Percentiles rank a stretch among this genome's conserved stretches.
Evolutionary conservation across 1,284 basidiomycete species (phyloP).

Genomic region (Moniliophthora roreri): DNA sequence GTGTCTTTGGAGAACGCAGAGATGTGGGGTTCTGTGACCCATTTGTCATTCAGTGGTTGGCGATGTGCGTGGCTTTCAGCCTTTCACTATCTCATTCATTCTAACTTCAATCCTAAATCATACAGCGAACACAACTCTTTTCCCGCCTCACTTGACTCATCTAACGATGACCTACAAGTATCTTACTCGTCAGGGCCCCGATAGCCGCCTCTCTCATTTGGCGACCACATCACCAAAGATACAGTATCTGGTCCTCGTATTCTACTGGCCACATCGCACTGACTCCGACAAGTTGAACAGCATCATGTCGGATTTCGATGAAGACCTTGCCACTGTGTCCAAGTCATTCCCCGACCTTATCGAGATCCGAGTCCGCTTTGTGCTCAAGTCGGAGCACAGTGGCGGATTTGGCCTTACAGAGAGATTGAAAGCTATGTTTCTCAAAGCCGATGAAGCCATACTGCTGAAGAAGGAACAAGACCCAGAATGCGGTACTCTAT

Average conservation of each 20-base stretch:
- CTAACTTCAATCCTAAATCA: no score
- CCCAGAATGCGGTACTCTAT: background rate
- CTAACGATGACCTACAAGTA: slow-evolving; percentile 4
- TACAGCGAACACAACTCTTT: background rate
- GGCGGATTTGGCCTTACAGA: background rate
- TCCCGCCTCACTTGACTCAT: background rate
- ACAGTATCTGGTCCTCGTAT: background rate
- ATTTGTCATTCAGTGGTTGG: background rate
- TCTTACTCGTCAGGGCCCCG: background rate
- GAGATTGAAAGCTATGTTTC: slow-evolving; percentile 4
- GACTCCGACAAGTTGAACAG: background rate
- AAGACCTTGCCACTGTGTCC: background rate
- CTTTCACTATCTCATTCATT: background rate
- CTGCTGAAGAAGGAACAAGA: background rate
- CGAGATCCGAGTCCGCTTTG: background rate
- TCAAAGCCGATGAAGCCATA: background rate
- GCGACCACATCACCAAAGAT: background rate
- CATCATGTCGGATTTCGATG: slow-evolving; percentile 3
- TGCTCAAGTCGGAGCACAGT: slow-evolving; percentile 4
- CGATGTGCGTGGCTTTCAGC: background rate
- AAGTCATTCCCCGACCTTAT: background rate
- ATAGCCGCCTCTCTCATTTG: background rate
- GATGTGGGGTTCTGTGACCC: background rate
- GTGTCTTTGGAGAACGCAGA: background rate
- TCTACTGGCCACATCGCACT: slow-evolving; percentile 5